phyloP scores from a whole-genome alignment of 495 filamentous ascomycete species.

The Chaetomium cochliodes region DNA sequence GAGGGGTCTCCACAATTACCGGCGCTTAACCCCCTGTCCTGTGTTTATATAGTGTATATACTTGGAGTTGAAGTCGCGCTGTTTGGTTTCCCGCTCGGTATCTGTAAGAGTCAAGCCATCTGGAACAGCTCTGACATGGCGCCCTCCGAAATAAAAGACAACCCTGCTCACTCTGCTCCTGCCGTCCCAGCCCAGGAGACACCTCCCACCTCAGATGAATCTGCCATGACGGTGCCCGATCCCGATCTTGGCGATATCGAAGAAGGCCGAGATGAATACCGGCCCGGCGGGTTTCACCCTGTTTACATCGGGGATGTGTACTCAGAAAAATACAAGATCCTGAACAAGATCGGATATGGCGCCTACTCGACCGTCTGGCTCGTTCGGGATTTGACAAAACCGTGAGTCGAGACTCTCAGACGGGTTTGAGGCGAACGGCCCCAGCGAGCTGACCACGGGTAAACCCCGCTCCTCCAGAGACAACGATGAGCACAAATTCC shows the following conservation, averaged over 20 bases:
- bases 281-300: slow-evolving; percentile 44
- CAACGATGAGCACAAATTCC: slow-evolving; percentile 14
- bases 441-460: not conserved
- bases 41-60: too few species aligned
- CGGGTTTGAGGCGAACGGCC: too few species aligned
- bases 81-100: too few species aligned
- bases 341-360: slow-evolving; percentile 52
- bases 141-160: not conserved
- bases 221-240: not conserved
- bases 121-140: not conserved
- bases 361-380: slow-evolving; percentile 45
- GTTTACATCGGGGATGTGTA: slow-evolving; percentile 48
- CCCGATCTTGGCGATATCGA: slow-evolving; percentile 4
- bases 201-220: not conserved
- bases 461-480: not conserved
- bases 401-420: too few species aligned
- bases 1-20: too few species aligned
- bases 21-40: too few species aligned
- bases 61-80: too few species aligned
- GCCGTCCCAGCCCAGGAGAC: not conserved
- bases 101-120: too few species aligned
- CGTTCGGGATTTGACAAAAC: slow-evolving; percentile 17
- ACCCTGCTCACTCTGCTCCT: not conserved
- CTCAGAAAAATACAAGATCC: slow-evolving; percentile 42
- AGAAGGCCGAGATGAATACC: slow-evolving; percentile 25